A percentile compares a stretch with the other conserved stretches of the same genome.
phyloP scores from a whole-genome alignment of 495 filamentous ascomycete genomes.

The Annulohypoxylon moriforme region DNA sequence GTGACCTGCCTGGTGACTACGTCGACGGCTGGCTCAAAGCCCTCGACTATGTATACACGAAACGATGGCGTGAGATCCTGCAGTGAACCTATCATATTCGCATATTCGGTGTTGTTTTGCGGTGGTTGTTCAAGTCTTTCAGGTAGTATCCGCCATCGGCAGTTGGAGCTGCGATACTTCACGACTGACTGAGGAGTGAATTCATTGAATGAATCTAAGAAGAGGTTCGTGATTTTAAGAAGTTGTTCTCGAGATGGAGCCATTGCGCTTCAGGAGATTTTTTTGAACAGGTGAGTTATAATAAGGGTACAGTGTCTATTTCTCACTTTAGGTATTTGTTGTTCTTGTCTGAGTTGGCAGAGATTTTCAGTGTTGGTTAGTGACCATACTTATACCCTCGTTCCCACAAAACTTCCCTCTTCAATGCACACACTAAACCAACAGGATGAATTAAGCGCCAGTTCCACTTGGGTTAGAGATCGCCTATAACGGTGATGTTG shows the following conservation, averaged over 20 bases:
- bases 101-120: constrained; percentile 40
- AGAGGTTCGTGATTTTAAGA: constrained; percentile 32
- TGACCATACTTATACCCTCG: neutral
- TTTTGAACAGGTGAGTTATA: neutral
- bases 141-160: constrained; percentile 28
- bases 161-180: constrained; percentile 34
- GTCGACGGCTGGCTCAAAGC: constrained; percentile 37
- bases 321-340: neutral
- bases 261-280: constrained; percentile 1
- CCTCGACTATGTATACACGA: constrained; percentile 26
- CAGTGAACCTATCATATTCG: constrained; percentile 21
- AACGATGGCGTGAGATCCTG: constrained; percentile 26
- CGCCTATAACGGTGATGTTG: neutral
- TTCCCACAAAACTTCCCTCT: neutral
- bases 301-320: neutral
- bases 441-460: neutral
- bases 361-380: neutral
- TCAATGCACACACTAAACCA: neutral
- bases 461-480: neutral
- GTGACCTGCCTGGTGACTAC: constrained; percentile 39
- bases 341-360: neutral
- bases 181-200: constrained; percentile 38
- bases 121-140: constrained; percentile 25
- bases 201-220: constrained; percentile 40
- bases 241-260: constrained; percentile 42